Evolutionary conservation across 2,329 filamentous ascomycete genomes (phyloP).

Genomic region (Aspergillus amoenus): DNA sequence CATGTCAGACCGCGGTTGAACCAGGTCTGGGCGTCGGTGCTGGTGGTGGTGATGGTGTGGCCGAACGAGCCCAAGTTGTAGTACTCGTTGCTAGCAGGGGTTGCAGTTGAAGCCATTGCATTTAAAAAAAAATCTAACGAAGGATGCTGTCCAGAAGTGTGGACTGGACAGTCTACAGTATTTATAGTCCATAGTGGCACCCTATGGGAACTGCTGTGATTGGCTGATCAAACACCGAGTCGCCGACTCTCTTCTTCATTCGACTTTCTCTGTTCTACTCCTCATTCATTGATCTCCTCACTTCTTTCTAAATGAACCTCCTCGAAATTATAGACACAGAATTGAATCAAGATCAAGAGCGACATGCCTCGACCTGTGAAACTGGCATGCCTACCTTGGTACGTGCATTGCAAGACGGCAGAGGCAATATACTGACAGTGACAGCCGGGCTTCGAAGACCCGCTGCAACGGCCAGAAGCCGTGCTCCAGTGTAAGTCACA

Average conservation of each 20-base stretch:
- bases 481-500: slow-evolving; percentile 19
- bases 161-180: no score
- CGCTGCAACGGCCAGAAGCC: slow-evolving; percentile 24
- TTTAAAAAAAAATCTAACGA: no score
- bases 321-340: no score
- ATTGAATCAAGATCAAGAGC: no score
- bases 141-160: no score
- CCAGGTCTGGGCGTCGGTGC: slow-evolving; percentile 31
- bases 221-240: no score
- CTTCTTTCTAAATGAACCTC: no score
- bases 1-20: slow-evolving; percentile 36
- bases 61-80: slow-evolving; percentile 35
- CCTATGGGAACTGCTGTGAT: no score
- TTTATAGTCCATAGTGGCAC: no score
- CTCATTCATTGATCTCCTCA: no score
- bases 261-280: no score
- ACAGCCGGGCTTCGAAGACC: slow-evolving; percentile 23
- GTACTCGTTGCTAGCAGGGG: slow-evolving; percentile 8
- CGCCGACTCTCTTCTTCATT: background rate
- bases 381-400: slow-evolving; percentile 23
- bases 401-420: background rate
- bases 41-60: slow-evolving; percentile 30
- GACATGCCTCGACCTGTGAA: slow-evolving; percentile 10
- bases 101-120: background rate
- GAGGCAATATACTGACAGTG: background rate